Base-by-base conservation (phyloP, 1,139 yeast genomes). In the Arxiozyma slooffiae region DNA sequence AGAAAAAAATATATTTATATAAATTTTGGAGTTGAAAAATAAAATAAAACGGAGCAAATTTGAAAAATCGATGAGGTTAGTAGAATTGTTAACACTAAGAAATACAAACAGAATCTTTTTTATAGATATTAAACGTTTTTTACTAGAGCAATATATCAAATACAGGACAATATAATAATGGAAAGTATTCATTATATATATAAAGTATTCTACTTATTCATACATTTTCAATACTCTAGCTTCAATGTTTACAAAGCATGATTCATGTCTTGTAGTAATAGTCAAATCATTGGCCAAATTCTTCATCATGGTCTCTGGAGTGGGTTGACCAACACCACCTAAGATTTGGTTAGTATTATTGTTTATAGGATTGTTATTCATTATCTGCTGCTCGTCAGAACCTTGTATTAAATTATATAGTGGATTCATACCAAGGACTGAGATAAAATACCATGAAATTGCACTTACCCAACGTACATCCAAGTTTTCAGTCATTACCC, bases 371-470 rank as follows among this genome's bases (percentile, higher is more conserved):
- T 36, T 11, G 47, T 51, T 41, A 34, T 40, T 16, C 46, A 50
- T 39, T n/a, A 26, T 18, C 17, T 44, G 38, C n/a, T 23, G 18
- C 38, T 23, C 41, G 47, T 70, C 62, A 14, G 46, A 38, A 48
- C 74, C 69, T 23, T 78, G 83, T 4, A 82, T 83, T 64, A 87
- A 76, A 26, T 87, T 78, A 66, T 84, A 86, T 1, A 92, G 81
- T 0, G 96, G 87, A 57, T 81, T 79, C 55, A 92, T 76, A 38
- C 98, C 98, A 52, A 90, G 70, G 57, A 89, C 78, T 53, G 89
- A 87, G 51, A 92, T 86, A 67, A 92, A 88, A 67, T 92, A 92
- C 98, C 97, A 92, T n/a, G 97, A 89, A 34, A 94, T 82, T 2
- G 96, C 82, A 40, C 95, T 84, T n/a, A 92, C 98, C 79, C 95